Percentiles rank a stretch among this genome's conserved stretches.
Conservation (phyloP, 73 alveolate genomes). For the Symbiodinium pilosum region DNA sequence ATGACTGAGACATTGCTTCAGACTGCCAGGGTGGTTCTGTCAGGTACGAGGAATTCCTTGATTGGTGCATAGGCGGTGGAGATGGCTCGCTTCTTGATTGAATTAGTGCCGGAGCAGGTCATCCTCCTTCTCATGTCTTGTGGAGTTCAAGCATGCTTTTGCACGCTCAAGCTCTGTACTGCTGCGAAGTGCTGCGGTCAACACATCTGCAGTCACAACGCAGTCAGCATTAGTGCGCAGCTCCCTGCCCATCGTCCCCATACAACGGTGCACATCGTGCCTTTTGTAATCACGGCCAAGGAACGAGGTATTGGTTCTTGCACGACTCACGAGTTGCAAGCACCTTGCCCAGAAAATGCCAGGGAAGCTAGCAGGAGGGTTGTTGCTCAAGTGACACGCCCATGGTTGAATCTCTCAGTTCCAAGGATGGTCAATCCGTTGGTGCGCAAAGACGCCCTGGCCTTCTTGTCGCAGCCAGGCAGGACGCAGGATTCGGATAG, state of each 20-base stretch:
- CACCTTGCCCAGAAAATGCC: background rate
- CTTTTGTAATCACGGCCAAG: background rate
- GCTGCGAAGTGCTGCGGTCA: too few relatives aligned
- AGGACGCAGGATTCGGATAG: background rate
- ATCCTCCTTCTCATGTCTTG: too few relatives aligned
- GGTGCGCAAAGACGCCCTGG: conserved; percentile 21
- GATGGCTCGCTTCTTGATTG: background rate
- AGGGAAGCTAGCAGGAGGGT: background rate
- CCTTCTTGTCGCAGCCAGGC: conserved; percentile 17
- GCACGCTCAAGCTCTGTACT: too few relatives aligned
- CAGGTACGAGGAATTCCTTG: conserved; percentile 20
- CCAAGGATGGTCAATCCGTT: background rate
- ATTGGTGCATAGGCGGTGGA: conserved; percentile 25
- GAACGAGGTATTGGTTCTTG: background rate
- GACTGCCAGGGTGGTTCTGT: background rate
- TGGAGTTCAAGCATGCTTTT: too few relatives aligned
- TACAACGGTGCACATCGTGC: too few relatives aligned
- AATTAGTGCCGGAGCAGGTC: background rate
- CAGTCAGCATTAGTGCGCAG: too few relatives aligned
- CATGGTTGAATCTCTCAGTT: too few relatives aligned
- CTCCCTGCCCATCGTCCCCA: too few relatives aligned
- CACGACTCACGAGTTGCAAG: conserved; percentile 13
- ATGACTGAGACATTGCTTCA: background rate
- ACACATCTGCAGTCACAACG: too few relatives aligned
- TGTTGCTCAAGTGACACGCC: too few relatives aligned